A percentile compares a stretch with the other conserved stretches of the same genome.
Evolutionary conservation across 192 early-diverging fungal genomes (phyloP).

Genomic region (Coemansia sp.): DNA sequence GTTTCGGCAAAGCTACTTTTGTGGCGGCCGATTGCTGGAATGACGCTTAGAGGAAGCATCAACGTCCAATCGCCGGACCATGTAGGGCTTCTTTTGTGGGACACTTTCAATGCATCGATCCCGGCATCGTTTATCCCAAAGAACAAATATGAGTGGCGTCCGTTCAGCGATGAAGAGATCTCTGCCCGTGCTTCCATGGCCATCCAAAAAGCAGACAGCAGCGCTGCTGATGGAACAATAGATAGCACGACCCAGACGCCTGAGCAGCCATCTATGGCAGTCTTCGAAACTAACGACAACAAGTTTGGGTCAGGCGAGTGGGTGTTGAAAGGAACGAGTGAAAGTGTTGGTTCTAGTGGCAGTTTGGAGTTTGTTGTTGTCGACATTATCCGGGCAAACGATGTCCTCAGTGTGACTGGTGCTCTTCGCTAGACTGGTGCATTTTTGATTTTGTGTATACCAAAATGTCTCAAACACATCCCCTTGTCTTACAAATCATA

Average conservation of each 20-base stretch:
- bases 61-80: constrained; percentile 94
- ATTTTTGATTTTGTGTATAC: neutral
- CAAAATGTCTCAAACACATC: no score
- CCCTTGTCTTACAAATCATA: no score
- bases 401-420: constrained; percentile 80
- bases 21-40: constrained; percentile 75
- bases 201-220: constrained; percentile 2
- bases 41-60: constrained; percentile 55
- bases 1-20: constrained; percentile 68
- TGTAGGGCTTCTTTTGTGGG: constrained; percentile 89
- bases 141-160: constrained; percentile 71
- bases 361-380: constrained; percentile 70
- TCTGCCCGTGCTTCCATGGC: constrained; percentile 13
- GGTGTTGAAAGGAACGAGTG: constrained; percentile 67
- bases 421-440: constrained; percentile 51
- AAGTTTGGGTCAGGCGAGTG: constrained; percentile 64
- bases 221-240: constrained; percentile 8
- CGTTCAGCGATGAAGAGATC: constrained; percentile 53
- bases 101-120: constrained; percentile 95
- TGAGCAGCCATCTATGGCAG: neutral
- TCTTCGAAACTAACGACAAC: constrained; percentile 14
- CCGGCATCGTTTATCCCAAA: constrained; percentile 76
- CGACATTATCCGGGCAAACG: constrained; percentile 78
- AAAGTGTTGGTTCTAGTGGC: constrained; percentile 66
- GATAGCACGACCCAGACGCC: neutral